Conservation (phyloP, 352 stramenopile species). For the Globisporangium mamillatum region DNA sequence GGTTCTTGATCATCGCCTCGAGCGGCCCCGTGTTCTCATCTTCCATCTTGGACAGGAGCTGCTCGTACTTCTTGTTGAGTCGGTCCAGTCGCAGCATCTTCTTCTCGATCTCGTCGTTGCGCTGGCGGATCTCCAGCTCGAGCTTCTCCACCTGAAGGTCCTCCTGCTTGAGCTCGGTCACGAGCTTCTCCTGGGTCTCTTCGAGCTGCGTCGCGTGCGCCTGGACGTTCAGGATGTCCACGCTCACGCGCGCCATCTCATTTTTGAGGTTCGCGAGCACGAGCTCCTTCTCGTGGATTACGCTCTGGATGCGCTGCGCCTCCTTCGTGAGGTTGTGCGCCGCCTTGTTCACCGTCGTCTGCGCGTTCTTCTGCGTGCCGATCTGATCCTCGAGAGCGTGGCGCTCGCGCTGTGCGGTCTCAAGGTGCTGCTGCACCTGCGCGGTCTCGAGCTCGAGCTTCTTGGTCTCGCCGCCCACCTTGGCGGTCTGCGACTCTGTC, state of each 20-base stretch:
- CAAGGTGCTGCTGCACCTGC: constrained; percentile 67
- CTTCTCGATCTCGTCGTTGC: constrained; percentile 96
- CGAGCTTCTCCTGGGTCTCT: constrained; percentile 75
- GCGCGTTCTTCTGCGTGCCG: constrained; percentile 73
- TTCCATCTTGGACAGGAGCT: constrained; percentile 86
- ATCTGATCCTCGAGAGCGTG: constrained; percentile 89
- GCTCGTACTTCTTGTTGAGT: constrained; percentile 95
- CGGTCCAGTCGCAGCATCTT: constrained; percentile 92
- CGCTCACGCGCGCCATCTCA: constrained; percentile 89
- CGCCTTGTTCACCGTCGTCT: constrained; percentile 90
- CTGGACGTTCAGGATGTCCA: constrained; percentile 92
- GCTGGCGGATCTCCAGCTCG: constrained; percentile 92
- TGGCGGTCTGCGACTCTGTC: constrained; percentile 78
- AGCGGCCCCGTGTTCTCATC: constrained; percentile 92
- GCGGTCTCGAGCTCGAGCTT: constrained; percentile 71
- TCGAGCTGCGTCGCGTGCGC: constrained; percentile 85
- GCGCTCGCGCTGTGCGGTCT: constrained; percentile 86
- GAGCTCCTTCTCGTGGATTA: constrained; percentile 89
- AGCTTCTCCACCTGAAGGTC: constrained; percentile 90
- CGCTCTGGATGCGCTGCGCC: constrained; percentile 58
- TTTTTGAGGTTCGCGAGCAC: constrained; percentile 87
- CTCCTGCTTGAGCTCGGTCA: constrained; percentile 85
- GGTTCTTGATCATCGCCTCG: constrained; percentile 92
- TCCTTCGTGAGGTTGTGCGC: constrained; percentile 89
- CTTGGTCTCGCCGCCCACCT: constrained; percentile 56